Percentiles rank a stretch among this genome's conserved stretches.
Conservation (phyloP, 2,329 filamentous ascomycete genomes). For the Leptographium procerum region DNA sequence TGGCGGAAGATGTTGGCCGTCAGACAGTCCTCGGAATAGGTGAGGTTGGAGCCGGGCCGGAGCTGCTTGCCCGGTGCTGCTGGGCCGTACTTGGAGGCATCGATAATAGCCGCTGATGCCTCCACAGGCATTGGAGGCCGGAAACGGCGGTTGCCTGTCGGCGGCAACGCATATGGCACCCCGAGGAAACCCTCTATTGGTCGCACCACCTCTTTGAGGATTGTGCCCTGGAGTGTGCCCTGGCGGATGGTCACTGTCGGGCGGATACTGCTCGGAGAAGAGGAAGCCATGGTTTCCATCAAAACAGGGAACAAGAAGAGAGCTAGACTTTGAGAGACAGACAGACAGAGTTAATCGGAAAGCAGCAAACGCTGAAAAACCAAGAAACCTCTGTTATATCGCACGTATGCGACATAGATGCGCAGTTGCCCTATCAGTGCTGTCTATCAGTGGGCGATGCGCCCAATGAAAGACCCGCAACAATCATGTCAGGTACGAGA, state of each 20-base stretch:
- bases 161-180: conserved; percentile 40
- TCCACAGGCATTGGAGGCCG: conserved; percentile 11
- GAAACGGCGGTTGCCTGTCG: conserved; percentile 25
- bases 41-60: background rate
- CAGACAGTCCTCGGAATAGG: conserved; percentile 42
- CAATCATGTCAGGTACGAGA: background rate
- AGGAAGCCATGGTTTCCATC: background rate
- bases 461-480: background rate
- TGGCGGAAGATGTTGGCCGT: conserved; percentile 50
- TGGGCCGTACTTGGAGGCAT: conserved; percentile 31
- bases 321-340: background rate
- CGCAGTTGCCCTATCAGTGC: background rate
- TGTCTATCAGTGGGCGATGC: background rate
- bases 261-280: background rate
- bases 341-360: background rate
- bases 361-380: background rate
- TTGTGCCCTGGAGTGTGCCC: background rate
- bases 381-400: background rate
- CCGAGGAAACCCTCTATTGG: conserved; percentile 28
- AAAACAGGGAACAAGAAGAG: background rate
- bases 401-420: background rate
- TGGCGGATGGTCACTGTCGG: conserved; percentile 1
- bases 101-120: conserved; percentile 26
- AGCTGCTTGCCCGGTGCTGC: conserved; percentile 8
- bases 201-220: conserved; percentile 24